A percentile compares a stretch with the other conserved stretches of the same genome.
Conservation (phyloP, 495 filamentous ascomycete species). For the Aspergillus bertholletiae region DNA sequence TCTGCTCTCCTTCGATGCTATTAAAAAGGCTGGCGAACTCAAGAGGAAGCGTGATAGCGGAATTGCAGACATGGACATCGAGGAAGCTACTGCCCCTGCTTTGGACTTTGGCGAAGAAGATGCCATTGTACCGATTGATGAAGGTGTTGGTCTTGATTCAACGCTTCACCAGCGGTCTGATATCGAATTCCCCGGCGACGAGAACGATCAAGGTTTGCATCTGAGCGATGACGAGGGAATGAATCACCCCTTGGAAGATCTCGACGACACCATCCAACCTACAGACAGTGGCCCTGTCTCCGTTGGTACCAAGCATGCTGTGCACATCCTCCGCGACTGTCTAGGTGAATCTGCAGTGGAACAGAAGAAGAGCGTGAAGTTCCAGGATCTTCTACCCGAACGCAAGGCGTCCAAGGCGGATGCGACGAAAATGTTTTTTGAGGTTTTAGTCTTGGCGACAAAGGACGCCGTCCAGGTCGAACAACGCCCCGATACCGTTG, state of each 20-base stretch:
- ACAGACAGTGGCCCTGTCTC: conserved; percentile 81
- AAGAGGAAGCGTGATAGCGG: conserved; percentile 94
- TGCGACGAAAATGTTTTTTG: conserved; percentile 99
- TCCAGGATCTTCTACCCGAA: conserved; percentile 90
- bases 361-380: conserved; percentile 76
- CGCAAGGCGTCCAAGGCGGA: conserved; percentile 72
- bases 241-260: conserved; percentile 42
- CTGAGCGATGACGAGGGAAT: conserved; percentile 54
- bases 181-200: conserved; percentile 64
- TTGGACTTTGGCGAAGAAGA: conserved; percentile 69
- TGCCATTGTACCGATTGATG: conserved; percentile 38
- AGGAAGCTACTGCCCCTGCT: conserved; percentile 60
- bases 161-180: conserved; percentile 44
- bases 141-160: conserved; percentile 51
- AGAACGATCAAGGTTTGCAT: conserved; percentile 40
- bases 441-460: conserved; percentile 89
- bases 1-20: conserved; percentile 75
- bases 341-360: conserved; percentile 63
- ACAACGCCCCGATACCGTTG: conserved; percentile 69
- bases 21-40: conserved; percentile 72
- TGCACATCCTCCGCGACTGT: conserved; percentile 86
- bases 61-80: conserved; percentile 72
- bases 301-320: conserved; percentile 87
- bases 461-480: conserved; percentile 99
- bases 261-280: conserved; percentile 81